Conservation (phyloP, 2,329 filamentous ascomycete species). For the Diaporthe humulicola region DNA sequence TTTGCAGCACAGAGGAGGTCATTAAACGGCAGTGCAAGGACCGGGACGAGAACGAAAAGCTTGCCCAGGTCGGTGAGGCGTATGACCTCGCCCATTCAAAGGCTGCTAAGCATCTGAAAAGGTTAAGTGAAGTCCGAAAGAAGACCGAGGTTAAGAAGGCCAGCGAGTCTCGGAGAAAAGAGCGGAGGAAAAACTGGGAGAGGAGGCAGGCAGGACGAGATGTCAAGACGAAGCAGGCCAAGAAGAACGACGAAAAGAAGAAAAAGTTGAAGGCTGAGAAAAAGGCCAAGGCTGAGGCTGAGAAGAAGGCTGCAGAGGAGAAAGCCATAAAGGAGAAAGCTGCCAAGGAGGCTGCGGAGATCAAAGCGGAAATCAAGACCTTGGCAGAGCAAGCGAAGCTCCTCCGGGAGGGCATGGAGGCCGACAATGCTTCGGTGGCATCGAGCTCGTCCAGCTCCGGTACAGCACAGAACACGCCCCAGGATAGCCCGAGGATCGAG, state of each 20-base stretch:
- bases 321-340: constrained; percentile 38
- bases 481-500: constrained; percentile 49
- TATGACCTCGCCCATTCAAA: constrained; percentile 80
- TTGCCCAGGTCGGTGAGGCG: constrained; percentile 76
- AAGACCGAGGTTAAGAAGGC: constrained; percentile 62
- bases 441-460: constrained; percentile 43
- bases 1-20: constrained; percentile 72
- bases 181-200: constrained; percentile 54
- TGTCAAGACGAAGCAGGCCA: constrained; percentile 54
- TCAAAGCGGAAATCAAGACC: background rate
- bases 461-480: constrained; percentile 44
- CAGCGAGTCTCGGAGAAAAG: constrained; percentile 59
- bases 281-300: constrained; percentile 51
- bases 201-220: constrained; percentile 53
- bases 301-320: constrained; percentile 42
- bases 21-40: constrained; percentile 74
- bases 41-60: constrained; percentile 81
- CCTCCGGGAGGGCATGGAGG: constrained; percentile 2
- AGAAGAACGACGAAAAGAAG: constrained; percentile 58
- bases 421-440: constrained; percentile 41
- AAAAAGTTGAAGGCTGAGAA: constrained; percentile 54
- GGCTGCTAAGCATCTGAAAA: constrained; percentile 50
- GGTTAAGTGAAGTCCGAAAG: constrained; percentile 63
- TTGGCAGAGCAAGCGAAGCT: constrained; percentile 14
- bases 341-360: background rate